Conservation (phyloP, 768 basidiomycete genomes). For the Pholiota conissans region DNA sequence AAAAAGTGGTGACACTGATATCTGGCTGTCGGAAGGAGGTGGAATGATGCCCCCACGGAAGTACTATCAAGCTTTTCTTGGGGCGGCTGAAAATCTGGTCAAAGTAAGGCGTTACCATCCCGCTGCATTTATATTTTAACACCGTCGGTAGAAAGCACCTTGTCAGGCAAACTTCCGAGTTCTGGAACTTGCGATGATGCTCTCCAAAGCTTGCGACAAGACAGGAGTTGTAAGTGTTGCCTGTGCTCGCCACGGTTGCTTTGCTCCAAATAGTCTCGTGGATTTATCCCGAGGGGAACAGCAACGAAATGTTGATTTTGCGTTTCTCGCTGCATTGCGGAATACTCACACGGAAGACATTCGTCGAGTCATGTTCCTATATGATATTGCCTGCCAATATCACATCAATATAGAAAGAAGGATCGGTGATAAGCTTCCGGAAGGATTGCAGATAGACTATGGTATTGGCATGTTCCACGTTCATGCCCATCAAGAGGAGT, state of each 20-base stretch:
- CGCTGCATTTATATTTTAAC: background rate
- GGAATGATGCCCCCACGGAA: conserved; percentile 8
- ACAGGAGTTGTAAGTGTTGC: conserved; percentile 15
- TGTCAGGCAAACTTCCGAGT: background rate
- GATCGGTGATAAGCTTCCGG: background rate
- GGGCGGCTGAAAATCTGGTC: too few relatives aligned
- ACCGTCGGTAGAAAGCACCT: background rate
- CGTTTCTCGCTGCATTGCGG: conserved; percentile 13
- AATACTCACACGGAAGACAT: conserved; percentile 5
- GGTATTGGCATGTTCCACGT: background rate
- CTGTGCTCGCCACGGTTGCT: conserved; percentile 22
- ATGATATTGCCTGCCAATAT: conserved; percentile 23
- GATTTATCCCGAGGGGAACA: conserved; percentile 25
- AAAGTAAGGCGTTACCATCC: background rate
- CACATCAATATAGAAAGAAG: conserved; percentile 2
- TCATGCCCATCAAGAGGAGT: background rate
- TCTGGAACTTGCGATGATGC: background rate
- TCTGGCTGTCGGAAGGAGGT: conserved; percentile 15
- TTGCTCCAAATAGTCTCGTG: conserved; percentile 16
- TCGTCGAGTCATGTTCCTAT: conserved; percentile 5
- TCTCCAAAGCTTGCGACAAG: background rate
- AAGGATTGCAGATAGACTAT: background rate
- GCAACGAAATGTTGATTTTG: conserved; percentile 27
- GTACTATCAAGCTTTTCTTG: background rate
- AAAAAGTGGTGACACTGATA: conserved; percentile 15